Base-by-base conservation (phyloP, 371 early-diverging fungal species). In the Mucor circinelloides region DNA sequence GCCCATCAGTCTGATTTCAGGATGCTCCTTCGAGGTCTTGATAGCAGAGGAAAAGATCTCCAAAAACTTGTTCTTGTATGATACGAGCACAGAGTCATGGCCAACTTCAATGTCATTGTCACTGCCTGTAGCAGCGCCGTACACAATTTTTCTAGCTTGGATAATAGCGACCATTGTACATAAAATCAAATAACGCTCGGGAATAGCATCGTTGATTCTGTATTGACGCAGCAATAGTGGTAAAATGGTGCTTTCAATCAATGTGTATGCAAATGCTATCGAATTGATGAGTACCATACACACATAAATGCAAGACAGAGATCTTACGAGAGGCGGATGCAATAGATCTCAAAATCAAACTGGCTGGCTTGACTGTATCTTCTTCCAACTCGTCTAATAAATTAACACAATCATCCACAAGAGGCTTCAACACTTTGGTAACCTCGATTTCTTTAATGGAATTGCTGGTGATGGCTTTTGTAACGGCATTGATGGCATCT, bases 351-450 rank as follows among this genome's bases (percentile, higher is more conserved):
- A 93, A 72, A 32, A 92, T 83, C 56, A 83, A 83, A 59, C 91
- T 90, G 44, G 87, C 80, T 1, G 87, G 87, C 63, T 90, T 89
- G 10, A 87, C 88, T 25, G 86, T 86, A 59, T 91, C 90, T 59
- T 86, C 70, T 32, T 92, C 93, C 6, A 90, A 85, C 30, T 90
- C 89, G 48, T 86, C 84, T 13, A 94, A 71, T 54, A 89, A 82
- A 28, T 79, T 68, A 55, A 89, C 73, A 59, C 89, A 90, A 63
- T 93, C 93, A n/a, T 82, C 74, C 19, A 91, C 69, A 42, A 90
- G 77, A 21, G 89, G 83, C 28, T 87, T 77, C 66, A 69, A 38
- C 5, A 60, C 52, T 48, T 27, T 21, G 7, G 52, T 27, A 87
- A 69, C 60, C 0, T 59, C 66, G 4, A 0, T n/a, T 27, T 87